Conservation (phyloP, 2,329 filamentous ascomycete genomes). For the Ophiostoma populinum region DNA sequence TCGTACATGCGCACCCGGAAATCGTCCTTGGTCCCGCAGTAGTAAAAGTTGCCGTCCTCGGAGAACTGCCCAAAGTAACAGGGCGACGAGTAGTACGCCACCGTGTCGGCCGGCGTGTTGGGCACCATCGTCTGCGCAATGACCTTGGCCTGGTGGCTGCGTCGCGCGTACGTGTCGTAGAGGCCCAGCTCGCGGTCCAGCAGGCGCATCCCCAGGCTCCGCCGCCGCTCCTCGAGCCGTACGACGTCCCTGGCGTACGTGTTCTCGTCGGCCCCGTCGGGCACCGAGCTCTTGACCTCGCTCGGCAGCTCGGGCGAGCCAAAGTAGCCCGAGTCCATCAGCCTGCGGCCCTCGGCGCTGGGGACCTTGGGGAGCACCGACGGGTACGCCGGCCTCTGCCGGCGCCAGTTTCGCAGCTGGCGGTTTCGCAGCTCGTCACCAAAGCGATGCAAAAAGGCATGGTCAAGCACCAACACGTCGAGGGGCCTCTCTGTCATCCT, state of each 20-base stretch:
- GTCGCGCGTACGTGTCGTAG: conserved; percentile 26
- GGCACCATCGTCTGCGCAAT: conserved; percentile 65
- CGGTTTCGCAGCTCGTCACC: too few species aligned
- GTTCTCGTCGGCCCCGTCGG: conserved; percentile 5
- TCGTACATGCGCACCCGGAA: conserved; percentile 96
- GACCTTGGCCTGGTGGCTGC: conserved; percentile 38
- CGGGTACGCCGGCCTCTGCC: too few species aligned
- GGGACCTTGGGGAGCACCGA: conserved; percentile 79
- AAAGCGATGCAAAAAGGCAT: too few species aligned
- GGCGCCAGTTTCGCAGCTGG: too few species aligned
- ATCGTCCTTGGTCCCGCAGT: conserved; percentile 76
- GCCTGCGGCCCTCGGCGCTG: conserved; percentile 52
- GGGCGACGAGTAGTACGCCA: conserved; percentile 70
- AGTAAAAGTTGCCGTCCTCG: conserved; percentile 95
- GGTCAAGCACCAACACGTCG: conserved; percentile 13
- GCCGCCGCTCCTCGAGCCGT: conserved; percentile 18
- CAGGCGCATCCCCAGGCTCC: conserved; percentile 45
- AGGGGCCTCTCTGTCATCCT: conserved; percentile 13
- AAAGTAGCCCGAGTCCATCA: conserved; percentile 75
- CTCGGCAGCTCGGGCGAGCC: conserved; percentile 41
- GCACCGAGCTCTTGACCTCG: conserved; percentile 13
- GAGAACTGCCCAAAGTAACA: conserved; percentile 96
- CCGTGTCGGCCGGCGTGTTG: conserved; percentile 58
- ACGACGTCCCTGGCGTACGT: not conserved
- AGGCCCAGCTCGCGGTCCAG: conserved; percentile 69